phyloP scores from a whole-genome alignment of 2,329 filamentous ascomycete species.

The Trichoderma polysporum region DNA sequence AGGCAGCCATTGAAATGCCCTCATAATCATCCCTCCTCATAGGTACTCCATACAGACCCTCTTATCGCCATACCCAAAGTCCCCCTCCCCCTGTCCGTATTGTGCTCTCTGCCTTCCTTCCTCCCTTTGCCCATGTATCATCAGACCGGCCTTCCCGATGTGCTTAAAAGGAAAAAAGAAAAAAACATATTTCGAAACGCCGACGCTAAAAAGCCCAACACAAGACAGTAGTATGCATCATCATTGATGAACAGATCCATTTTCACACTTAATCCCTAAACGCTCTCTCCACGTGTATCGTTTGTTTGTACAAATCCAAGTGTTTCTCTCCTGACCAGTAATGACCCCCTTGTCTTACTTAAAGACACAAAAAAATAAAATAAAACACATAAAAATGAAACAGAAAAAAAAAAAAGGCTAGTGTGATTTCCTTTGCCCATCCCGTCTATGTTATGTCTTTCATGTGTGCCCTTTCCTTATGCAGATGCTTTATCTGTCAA shows the following conservation, averaged over 20 bases:
- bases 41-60: background rate
- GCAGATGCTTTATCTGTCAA: conserved; percentile 20
- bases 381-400: background rate
- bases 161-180: background rate
- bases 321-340: conserved; percentile 3
- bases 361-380: background rate
- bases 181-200: background rate
- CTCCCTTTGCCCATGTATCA: conserved; percentile 9
- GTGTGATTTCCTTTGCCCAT: conserved; percentile 16
- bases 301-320: conserved; percentile 12
- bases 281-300: conserved; percentile 6
- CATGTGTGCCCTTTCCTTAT: conserved; percentile 18
- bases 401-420: conserved; percentile 15
- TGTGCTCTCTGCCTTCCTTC: background rate
- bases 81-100: background rate
- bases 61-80: background rate
- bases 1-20: background rate
- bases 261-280: conserved; percentile 1
- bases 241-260: conserved; percentile 10
- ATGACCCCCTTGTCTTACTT: background rate
- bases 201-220: conserved; percentile 17
- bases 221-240: conserved; percentile 21
- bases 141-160: background rate
- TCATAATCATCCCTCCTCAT: background rate
- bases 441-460: conserved; percentile 21